Conservation (phyloP, 2,329 filamentous ascomycete species). For the Triangularia verruculosa region DNA sequence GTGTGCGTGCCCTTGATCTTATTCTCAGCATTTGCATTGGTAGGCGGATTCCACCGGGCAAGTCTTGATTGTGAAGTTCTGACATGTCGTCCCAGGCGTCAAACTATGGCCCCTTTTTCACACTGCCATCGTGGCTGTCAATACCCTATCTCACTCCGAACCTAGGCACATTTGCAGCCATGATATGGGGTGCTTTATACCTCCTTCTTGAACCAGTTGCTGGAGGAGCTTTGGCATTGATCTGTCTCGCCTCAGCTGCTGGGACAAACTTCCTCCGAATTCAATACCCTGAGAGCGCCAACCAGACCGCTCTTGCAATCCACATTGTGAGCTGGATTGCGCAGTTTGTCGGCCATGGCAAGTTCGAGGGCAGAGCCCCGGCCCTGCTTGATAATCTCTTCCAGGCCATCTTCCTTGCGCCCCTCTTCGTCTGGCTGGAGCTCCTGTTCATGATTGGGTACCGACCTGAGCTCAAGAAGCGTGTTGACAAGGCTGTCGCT, state of each 20-base stretch:
- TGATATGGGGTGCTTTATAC: constrained; percentile 71
- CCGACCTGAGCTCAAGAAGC: constrained; percentile 77
- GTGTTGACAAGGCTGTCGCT: constrained; percentile 73
- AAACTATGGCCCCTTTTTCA: constrained; percentile 61
- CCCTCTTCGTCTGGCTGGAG: constrained; percentile 97
- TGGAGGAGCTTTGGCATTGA: constrained; percentile 69
- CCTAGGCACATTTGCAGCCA: constrained; percentile 28
- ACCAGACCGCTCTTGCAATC: constrained; percentile 59
- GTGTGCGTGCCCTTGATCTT: constrained; percentile 74
- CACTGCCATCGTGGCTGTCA: constrained; percentile 64
- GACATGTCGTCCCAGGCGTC: constrained; percentile 46
- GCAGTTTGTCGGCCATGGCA: constrained; percentile 89
- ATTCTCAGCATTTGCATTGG: constrained; percentile 67
- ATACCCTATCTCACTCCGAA: constrained; percentile 60
- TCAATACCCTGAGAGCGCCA: constrained; percentile 49
- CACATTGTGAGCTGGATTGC: constrained; percentile 77
- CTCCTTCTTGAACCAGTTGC: constrained; percentile 92
- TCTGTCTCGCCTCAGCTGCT: constrained; percentile 74
- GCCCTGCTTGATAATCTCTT: constrained; percentile 87
- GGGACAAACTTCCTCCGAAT: constrained; percentile 71
- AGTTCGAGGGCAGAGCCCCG: constrained; percentile 82
- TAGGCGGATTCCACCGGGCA: constrained; percentile 41
- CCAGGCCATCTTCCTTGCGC: constrained; percentile 88
- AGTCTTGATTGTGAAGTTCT: constrained; percentile 12
- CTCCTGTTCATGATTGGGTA: constrained; percentile 88